A percentile compares a stretch with the other conserved stretches of the same genome.
Conservation (phyloP, 148 eudicot genomes). For the Polygonum maritimum region DNA sequence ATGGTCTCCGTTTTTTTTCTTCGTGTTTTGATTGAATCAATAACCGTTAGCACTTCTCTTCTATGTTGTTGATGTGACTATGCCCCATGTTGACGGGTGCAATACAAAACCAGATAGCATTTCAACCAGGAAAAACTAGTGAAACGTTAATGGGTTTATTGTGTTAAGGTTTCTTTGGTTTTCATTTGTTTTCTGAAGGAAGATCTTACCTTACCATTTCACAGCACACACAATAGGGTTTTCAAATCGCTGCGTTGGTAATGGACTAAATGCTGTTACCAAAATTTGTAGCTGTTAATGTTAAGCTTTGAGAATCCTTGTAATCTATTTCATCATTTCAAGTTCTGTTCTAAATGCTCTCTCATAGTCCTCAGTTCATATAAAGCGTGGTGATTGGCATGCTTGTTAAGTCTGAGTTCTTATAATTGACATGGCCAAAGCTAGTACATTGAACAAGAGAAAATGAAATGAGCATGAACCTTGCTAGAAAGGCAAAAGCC, state of each 20-base stretch:
- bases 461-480: background rate
- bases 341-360: background rate
- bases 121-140: background rate
- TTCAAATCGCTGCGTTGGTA: too few relatives aligned
- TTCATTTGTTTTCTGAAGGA: background rate
- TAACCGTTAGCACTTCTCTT: background rate
- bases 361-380: background rate
- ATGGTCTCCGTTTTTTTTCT: background rate
- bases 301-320: background rate
- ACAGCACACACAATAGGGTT: too few relatives aligned
- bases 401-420: too few relatives aligned
- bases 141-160: background rate
- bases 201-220: background rate
- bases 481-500: background rate
- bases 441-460: too few relatives aligned
- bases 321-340: background rate
- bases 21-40: background rate
- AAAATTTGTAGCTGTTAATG: too few relatives aligned
- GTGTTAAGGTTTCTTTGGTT: background rate
- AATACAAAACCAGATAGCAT: slow-evolving; percentile 3
- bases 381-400: background rate
- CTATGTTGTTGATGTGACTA: background rate
- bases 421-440: too few relatives aligned
- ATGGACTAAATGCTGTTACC: too few relatives aligned
- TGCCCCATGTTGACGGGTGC: background rate